Evolutionary conservation across 2,329 filamentous ascomycete species (phyloP), one percentile per base, ranked within the genome.

Genomic region (Exophiala oligosperma): DNA sequence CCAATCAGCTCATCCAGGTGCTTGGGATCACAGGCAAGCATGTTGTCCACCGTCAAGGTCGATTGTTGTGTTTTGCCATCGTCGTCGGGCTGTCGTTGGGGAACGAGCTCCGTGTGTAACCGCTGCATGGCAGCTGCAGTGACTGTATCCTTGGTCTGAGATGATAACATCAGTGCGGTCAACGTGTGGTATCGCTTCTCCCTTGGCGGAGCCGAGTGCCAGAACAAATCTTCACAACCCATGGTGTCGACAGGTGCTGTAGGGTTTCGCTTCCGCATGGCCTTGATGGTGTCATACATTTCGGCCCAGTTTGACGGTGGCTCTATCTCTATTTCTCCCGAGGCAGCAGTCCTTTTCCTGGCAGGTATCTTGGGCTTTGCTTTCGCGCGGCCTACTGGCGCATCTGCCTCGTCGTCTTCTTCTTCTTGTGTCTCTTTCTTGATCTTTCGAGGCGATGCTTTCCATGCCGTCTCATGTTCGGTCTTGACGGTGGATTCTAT

Each of bases 191-290:
- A 92, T 5, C 92, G 84, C 70, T 86, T 85, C 69, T 88, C 83
- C 54, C 78, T 72, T 1, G 75, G 74, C 17, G 72, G 71, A 0
- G 76, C 77, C 0, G 68, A 68, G 5, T 70, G 72, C 74, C 74
- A 78, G 62, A 75, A 73, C 7, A 78, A 66, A 48, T 79, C 73
- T 24, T 76, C 92, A 74, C 94, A 99, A 9, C 94, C 94, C 92
- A 97, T 97, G 0, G 93, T 97, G 73, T 99, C 94, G 9, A 99
- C 94, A 0, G 93, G 90, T 0, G 94, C 94, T 0, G 75, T 78
- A 4, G 82, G 74, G 40, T 82, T 89, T 74, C 77, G 83, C 71
- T 71, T 89, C 76, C 75, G 87, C 92, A 97, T 97, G 68, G 84
- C 82, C 68, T 88, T 87, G 46, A 95, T 89, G 0, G 84, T 76